A percentile compares a stretch with the other conserved stretches of the same genome.
phyloP scores from a whole-genome alignment of 2,329 filamentous ascomycete genomes.

The Diaporthe humulicola region DNA sequence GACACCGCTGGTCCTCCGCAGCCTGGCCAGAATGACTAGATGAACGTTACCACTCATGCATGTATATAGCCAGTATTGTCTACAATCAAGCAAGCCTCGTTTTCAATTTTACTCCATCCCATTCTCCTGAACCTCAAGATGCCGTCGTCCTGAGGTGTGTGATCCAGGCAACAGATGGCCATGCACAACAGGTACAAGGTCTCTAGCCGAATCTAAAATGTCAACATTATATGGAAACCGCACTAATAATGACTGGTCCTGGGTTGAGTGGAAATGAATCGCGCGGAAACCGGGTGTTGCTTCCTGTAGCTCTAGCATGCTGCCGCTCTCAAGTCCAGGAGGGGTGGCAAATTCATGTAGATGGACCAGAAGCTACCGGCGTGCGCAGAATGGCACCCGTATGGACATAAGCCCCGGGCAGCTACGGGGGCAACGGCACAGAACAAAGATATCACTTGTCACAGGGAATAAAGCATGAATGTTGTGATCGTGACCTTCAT shows the following conservation, averaged over 20 bases:
- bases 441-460: background rate
- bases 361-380: background rate
- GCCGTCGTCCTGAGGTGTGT: background rate
- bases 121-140: no score
- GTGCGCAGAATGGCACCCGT: background rate
- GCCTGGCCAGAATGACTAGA: background rate
- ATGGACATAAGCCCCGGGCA: background rate
- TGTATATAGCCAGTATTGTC: background rate
- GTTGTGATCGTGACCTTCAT: constrained; percentile 36
- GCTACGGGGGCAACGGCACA: rapidly evolving
- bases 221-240: background rate
- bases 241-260: background rate
- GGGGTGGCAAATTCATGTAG: background rate
- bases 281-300: background rate
- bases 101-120: background rate
- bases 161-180: background rate
- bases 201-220: background rate
- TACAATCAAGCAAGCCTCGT: background rate
- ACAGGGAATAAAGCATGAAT: background rate
- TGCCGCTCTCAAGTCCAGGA: background rate
- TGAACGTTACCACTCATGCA: background rate
- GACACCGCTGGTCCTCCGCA: constrained; percentile 41
- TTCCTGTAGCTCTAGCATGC: background rate
- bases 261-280: no score
- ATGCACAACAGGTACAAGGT: background rate